Percentiles rank a stretch among this genome's conserved stretches.
phyloP scores from a whole-genome alignment of 495 filamentous ascomycete species.

The Tuber brumale region DNA sequence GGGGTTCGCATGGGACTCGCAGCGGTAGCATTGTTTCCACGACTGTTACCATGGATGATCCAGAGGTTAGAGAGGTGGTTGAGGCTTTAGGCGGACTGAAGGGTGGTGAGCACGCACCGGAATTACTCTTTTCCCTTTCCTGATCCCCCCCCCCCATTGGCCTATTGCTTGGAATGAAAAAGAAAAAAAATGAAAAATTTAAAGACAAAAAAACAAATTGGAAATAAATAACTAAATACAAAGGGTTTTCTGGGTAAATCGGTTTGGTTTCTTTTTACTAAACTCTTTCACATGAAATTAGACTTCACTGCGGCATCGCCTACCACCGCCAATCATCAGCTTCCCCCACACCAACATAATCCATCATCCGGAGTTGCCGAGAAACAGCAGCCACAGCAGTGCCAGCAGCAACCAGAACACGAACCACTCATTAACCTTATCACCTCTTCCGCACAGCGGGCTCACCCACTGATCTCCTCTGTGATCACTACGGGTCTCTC shows the following conservation, averaged over 20 bases:
- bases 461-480: slow-evolving; percentile 56
- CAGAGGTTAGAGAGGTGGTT: slow-evolving; percentile 70
- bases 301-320: slow-evolving; percentile 32
- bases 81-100: slow-evolving; percentile 79
- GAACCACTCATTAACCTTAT: slow-evolving; percentile 49
- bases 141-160: slow-evolving; percentile 22
- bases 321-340: slow-evolving; percentile 15
- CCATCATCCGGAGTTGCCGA: slow-evolving; percentile 9
- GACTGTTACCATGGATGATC: slow-evolving; percentile 68
- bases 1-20: slow-evolving; percentile 36
- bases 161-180: slow-evolving; percentile 13
- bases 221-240: neutral
- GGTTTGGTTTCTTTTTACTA: slow-evolving; percentile 22
- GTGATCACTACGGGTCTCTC: slow-evolving; percentile 74
- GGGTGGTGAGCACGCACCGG: slow-evolving; percentile 55
- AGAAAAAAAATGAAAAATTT: neutral
- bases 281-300: slow-evolving; percentile 10
- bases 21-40: slow-evolving; percentile 48
- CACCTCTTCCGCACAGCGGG: slow-evolving; percentile 44
- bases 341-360: slow-evolving; percentile 10
- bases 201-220: neutral
- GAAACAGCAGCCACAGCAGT: neutral
- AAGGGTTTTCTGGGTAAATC: neutral
- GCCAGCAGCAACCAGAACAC: slow-evolving; percentile 49
- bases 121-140: slow-evolving; percentile 4